A percentile compares a stretch with the other conserved stretches of the same genome.
Evolutionary conservation across 441 rosid species (phyloP).

Genomic region (Populus tomentosa): DNA sequence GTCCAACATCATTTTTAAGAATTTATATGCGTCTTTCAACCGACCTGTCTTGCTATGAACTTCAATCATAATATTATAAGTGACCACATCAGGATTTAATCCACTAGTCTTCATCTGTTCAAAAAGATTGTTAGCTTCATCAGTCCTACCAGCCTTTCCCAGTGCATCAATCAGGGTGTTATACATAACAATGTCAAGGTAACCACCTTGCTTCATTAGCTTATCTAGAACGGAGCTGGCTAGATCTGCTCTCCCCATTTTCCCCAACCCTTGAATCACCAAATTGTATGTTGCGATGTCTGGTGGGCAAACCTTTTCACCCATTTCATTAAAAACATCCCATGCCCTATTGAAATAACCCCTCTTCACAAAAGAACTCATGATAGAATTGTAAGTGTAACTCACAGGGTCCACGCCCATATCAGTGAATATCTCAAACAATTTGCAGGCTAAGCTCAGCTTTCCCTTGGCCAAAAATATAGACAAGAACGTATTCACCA

Average conservation of each 20-base stretch:
- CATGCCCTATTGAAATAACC: constrained; percentile 70
- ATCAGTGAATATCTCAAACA: constrained; percentile 69
- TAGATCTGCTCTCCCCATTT: constrained; percentile 80
- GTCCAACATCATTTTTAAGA: constrained; percentile 69
- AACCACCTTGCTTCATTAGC: constrained; percentile 70
- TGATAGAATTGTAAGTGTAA: constrained; percentile 76
- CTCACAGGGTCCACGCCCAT: constrained; percentile 59
- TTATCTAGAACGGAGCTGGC: constrained; percentile 65
- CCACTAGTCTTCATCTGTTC: constrained; percentile 72
- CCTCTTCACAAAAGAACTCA: constrained; percentile 82
- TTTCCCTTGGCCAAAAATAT: constrained; percentile 78
- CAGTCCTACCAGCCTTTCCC: constrained; percentile 69
- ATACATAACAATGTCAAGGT: constrained; percentile 80
- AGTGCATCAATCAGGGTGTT: constrained; percentile 74
- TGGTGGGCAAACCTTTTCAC: constrained; percentile 50
- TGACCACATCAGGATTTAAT: constrained; percentile 73
- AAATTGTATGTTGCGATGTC: constrained; percentile 80
- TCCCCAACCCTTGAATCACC: constrained; percentile 79
- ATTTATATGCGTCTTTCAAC: constrained; percentile 66
- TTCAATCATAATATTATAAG: constrained; percentile 75
- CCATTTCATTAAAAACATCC: constrained; percentile 66
- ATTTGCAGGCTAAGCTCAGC: constrained; percentile 79
- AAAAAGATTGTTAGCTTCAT: constrained; percentile 61
- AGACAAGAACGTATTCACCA: constrained; percentile 82
- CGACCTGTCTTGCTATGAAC: constrained; percentile 76